Evolutionary conservation across 163 green algal genomes (phyloP).

Genomic region (Smithsoniella earleae): DNA sequence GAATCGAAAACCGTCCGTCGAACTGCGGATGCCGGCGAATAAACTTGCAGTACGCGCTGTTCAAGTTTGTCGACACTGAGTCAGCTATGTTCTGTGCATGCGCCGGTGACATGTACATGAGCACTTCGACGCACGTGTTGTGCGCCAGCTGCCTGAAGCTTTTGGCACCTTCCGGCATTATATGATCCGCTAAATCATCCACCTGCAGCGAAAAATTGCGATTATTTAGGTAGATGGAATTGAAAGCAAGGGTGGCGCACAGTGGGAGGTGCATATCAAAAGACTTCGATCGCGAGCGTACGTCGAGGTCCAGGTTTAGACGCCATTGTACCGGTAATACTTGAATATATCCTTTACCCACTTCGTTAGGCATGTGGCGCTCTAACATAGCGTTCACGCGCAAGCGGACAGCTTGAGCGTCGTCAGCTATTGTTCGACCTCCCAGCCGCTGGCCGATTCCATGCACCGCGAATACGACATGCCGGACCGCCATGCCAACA

Average conservation of each 20-base stretch:
- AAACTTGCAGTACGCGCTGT: conserved; percentile 15
- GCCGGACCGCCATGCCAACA: conserved; percentile 24
- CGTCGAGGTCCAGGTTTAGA: conserved; percentile 19
- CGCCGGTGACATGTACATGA: conserved; percentile 30
- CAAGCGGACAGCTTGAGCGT: neutral
- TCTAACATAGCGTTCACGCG: conserved; percentile 18
- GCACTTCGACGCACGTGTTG: conserved; percentile 30
- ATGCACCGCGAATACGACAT: conserved; percentile 24
- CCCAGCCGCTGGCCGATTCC: conserved; percentile 23
- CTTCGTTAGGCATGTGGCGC: conserved; percentile 13
- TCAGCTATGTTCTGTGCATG: conserved; percentile 25
- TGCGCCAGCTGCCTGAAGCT: neutral
- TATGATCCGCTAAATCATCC: neutral
- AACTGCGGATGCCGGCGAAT: conserved; percentile 18
- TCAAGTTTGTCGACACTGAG: conserved; percentile 13
- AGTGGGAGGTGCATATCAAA: too few species aligned
- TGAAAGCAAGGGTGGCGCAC: too few species aligned
- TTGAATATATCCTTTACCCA: conserved; percentile 19
- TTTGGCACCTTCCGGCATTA: conserved; percentile 18
- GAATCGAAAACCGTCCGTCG: neutral
- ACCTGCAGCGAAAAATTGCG: too few species aligned
- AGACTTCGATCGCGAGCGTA: neutral
- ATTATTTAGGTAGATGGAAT: too few species aligned
- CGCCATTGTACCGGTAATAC: conserved; percentile 20
- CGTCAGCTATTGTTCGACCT: conserved; percentile 14